phyloP scores from a whole-genome alignment of 208 protist species.

The Herpetomonas samuelpessoai region DNA sequence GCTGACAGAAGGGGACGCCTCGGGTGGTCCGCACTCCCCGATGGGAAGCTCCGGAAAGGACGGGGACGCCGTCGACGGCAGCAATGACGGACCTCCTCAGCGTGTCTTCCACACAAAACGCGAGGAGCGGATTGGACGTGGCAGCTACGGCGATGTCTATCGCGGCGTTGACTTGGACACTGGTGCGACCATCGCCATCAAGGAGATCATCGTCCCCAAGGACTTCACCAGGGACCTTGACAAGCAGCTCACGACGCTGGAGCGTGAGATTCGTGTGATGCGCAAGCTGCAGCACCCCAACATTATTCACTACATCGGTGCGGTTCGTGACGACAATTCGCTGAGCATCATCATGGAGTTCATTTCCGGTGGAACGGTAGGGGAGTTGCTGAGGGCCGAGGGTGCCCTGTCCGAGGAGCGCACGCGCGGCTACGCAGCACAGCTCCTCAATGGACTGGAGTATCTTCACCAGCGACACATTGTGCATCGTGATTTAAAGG shows the following conservation, averaged over 20 bases:
- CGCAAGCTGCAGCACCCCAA: conserved; percentile 88
- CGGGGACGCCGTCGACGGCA: conserved; percentile 2
- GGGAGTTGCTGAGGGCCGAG: conserved; percentile 37
- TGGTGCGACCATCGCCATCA: conserved; percentile 71
- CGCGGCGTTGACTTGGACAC: conserved; percentile 77
- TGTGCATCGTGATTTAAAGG: conserved; percentile 91
- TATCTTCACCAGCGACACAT: conserved; percentile 88
- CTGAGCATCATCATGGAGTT: conserved; percentile 93
- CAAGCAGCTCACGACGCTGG: conserved; percentile 69
- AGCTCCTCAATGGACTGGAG: conserved; percentile 83
- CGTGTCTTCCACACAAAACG: conserved; percentile 33
- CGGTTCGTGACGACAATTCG: conserved; percentile 58
- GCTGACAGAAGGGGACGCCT: no score
- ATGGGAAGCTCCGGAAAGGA: neutral
- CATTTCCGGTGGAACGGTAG: conserved; percentile 84
- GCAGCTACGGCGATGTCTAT: conserved; percentile 83
- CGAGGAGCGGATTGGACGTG: conserved; percentile 70
- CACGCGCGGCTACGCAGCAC: conserved; percentile 66
- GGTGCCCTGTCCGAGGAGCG: conserved; percentile 72
- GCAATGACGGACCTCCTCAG: conserved; percentile 13
- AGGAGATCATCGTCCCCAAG: conserved; percentile 79
- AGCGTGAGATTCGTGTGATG: conserved; percentile 93
- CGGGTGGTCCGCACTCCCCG: no score
- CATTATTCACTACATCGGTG: conserved; percentile 88
- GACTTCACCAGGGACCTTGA: conserved; percentile 82